Evolutionary conservation across 306 rosid genomes (phyloP).

Genomic region (Vigna angularis): DNA sequence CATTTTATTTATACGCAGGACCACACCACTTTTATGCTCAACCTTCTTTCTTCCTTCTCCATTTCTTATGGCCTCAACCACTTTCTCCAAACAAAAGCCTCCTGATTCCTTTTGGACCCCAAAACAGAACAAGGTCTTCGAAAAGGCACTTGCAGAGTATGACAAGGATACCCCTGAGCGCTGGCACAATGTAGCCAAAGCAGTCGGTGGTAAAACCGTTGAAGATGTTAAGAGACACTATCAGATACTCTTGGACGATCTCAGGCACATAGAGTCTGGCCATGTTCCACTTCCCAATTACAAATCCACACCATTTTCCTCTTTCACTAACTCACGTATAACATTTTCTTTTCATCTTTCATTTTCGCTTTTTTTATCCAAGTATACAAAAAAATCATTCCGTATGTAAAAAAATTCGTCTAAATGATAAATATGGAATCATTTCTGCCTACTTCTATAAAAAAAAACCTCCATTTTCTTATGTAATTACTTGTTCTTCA

Average conservation of each 20-base stretch:
- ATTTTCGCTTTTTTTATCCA: no score
- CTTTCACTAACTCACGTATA: no score
- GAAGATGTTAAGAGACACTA: conserved; percentile 63
- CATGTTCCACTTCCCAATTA: conserved; percentile 63
- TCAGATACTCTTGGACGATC: conserved; percentile 62
- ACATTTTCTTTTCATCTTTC: no score
- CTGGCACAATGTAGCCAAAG: conserved; percentile 64
- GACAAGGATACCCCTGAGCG: conserved; percentile 69
- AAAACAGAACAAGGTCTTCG: conserved; percentile 30
- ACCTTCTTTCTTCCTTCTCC: conserved; percentile 1
- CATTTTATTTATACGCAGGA: conserved; percentile 39
- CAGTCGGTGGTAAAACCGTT: conserved; percentile 53
- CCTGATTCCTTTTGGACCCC: conserved; percentile 36
- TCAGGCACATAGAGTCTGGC: conserved; percentile 55
- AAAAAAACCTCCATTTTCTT: no score
- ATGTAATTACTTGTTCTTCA: background rate
- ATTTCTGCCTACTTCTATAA: no score
- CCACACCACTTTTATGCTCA: conserved; percentile 34
- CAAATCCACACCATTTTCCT: conserved; percentile 18
- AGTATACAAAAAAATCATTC: no score
- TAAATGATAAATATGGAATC: no score
- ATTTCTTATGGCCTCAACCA: conserved; percentile 59
- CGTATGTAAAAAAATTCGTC: no score
- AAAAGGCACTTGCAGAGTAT: conserved; percentile 62
- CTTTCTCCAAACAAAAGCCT: conserved; percentile 44